phyloP scores from a whole-genome alignment of 139 green algal genomes.

The Micractinium conductrix region DNA sequence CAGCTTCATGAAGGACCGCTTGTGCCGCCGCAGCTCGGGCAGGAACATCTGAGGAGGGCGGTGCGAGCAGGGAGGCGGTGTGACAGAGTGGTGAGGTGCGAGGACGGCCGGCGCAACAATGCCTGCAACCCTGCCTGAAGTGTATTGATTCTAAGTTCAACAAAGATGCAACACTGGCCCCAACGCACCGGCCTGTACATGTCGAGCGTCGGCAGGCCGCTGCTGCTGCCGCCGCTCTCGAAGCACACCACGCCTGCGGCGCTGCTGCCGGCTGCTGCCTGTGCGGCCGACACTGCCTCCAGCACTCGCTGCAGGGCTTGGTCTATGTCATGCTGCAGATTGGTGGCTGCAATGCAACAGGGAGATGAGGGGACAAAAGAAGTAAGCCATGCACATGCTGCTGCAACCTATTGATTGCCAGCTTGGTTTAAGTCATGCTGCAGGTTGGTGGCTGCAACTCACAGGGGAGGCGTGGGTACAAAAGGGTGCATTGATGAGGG shows the following conservation, averaged over 20 bases:
- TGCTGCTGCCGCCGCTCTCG: not conserved
- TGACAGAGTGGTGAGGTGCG: too few relatives aligned
- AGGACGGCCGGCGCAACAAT: too few relatives aligned
- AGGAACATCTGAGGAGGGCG: constrained; percentile 36
- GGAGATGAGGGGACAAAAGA: too few relatives aligned
- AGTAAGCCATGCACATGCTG: too few relatives aligned
- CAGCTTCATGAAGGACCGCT: constrained; percentile 87
- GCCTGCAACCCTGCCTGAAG: too few relatives aligned
- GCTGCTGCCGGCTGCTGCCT: constrained; percentile 52
- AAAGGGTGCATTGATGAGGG: too few relatives aligned
- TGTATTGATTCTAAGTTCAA: too few relatives aligned
- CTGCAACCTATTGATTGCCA: constrained; percentile 62
- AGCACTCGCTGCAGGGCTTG: constrained; percentile 69
- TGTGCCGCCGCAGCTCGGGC: constrained; percentile 85
- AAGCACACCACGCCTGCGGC: constrained; percentile 59
- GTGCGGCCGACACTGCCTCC: constrained; percentile 66
- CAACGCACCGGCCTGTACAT: constrained; percentile 45
- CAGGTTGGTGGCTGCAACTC: constrained; percentile 78
- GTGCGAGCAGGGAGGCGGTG: too few relatives aligned
- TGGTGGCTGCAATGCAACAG: constrained; percentile 70
- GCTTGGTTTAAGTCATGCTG: constrained; percentile 87
- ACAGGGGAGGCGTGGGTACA: too few relatives aligned
- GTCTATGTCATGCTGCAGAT: constrained; percentile 89
- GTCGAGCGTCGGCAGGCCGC: constrained; percentile 42
- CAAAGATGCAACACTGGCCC: too few relatives aligned